phyloP scores from a whole-genome alignment of 768 basidiomycete species.

The Russula ochroleuca region DNA sequence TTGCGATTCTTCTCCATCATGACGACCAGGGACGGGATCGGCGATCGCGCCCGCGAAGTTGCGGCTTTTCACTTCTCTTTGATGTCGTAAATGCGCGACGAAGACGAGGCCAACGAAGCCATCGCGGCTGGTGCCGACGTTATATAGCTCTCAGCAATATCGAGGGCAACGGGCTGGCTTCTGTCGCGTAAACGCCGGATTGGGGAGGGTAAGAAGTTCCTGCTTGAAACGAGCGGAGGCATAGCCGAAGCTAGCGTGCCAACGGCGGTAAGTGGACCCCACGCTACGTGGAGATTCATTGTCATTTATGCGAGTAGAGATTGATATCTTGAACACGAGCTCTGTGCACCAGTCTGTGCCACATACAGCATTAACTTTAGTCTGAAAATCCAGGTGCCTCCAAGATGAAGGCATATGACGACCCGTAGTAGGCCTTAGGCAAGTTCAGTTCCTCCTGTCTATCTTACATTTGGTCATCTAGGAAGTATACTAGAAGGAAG shows the following conservation, averaged over 20 bases:
- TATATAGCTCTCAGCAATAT: conserved; percentile 61
- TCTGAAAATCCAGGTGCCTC: conserved; percentile 37
- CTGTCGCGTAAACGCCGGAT: conserved; percentile 75
- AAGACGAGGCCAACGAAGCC: conserved; percentile 91
- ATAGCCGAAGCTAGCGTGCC: conserved; percentile 80
- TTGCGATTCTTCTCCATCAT: conserved; percentile 37
- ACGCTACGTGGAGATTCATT: conserved; percentile 33
- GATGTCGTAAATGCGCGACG: conserved; percentile 86
- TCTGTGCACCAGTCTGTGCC: conserved; percentile 87
- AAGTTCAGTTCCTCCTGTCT: background rate
- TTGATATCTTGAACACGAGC: conserved; percentile 93
- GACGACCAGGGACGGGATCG: conserved; percentile 30
- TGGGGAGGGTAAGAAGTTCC: conserved; percentile 67
- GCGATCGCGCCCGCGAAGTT: conserved; percentile 55
- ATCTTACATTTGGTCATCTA: background rate
- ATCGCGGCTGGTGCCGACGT: conserved; percentile 93
- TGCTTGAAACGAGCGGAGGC: conserved; percentile 92
- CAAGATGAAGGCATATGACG: background rate
- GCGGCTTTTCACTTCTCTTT: conserved; percentile 88
- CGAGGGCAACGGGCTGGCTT: conserved; percentile 65
- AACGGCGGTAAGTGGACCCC: conserved; percentile 63
- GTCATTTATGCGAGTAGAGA: conserved; percentile 43
- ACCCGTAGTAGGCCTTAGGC: background rate
- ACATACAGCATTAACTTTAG: conserved; percentile 61
- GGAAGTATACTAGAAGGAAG: background rate